phyloP scores from a whole-genome alignment of 2,329 filamentous ascomycete genomes.

The Tolypocladium amazonense region DNA sequence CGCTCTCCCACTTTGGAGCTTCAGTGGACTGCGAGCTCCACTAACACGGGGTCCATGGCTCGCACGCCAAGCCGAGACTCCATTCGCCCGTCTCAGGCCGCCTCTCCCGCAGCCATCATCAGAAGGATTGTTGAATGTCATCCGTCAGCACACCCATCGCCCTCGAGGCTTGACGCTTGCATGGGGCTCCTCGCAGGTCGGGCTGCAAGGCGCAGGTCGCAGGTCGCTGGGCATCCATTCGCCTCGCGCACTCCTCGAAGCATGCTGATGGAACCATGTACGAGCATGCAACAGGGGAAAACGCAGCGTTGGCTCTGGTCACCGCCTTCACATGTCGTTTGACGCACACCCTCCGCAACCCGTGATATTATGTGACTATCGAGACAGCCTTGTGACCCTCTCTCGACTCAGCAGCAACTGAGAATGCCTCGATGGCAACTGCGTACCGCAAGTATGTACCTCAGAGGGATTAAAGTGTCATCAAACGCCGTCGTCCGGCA shows the following conservation, averaged over 20 bases:
- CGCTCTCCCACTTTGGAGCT: background rate
- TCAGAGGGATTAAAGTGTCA: too few relatives aligned
- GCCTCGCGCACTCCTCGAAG: background rate
- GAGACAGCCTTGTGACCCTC: background rate
- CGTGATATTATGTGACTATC: background rate
- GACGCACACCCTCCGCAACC: background rate
- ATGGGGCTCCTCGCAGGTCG: background rate
- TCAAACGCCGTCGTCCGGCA: background rate
- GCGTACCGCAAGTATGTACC: background rate
- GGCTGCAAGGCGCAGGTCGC: background rate
- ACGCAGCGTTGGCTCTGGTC: background rate
- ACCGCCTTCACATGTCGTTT: background rate
- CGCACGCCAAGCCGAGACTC: background rate
- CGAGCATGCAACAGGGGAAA: background rate
- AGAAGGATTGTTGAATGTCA: background rate
- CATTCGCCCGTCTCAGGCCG: background rate
- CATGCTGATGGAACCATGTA: background rate
- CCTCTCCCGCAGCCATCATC: background rate
- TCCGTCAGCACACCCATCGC: background rate
- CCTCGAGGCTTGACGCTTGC: background rate
- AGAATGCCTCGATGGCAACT: background rate
- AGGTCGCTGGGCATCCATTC: background rate
- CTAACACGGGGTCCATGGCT: background rate
- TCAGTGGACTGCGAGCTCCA: background rate
- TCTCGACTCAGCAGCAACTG: background rate